These are phyloP conservation scores for Copromyces sp. DNA, from an alignment of 495 filamentous ascomycete species.

Conservation along the genomic window DNA sequence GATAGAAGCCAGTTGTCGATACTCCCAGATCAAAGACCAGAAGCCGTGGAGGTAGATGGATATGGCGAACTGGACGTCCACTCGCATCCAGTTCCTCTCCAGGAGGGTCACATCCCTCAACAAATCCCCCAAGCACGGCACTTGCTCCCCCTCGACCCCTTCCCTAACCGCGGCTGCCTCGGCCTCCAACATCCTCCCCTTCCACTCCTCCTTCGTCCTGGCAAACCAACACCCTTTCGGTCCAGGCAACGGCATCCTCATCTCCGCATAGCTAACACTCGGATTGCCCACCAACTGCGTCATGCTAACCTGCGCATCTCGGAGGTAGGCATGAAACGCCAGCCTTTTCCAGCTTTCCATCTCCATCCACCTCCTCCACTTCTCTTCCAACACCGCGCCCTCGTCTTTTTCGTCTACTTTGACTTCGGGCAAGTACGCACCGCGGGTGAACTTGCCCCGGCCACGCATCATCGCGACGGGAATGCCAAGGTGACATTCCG, in stretches of 20 bases:
- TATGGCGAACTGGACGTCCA: constrained; percentile 42
- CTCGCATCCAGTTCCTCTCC: constrained; percentile 24
- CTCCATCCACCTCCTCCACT: constrained; percentile 52
- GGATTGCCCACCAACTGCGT: constrained; percentile 42
- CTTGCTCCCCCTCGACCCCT: constrained; percentile 16
- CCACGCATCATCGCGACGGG: constrained; percentile 11
- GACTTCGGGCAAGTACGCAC: background rate
- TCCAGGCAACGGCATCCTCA: constrained; percentile 48
- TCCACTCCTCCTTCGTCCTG: constrained; percentile 45
- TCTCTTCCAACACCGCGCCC: constrained; percentile 38
- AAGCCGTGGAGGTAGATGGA: constrained; percentile 46
- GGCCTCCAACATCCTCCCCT: constrained; percentile 33
- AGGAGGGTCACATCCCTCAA: constrained; percentile 43
- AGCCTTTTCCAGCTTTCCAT: constrained; percentile 48
- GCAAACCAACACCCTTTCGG: constrained; percentile 48
- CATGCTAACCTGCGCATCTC: constrained; percentile 50
- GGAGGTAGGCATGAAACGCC: constrained; percentile 45
- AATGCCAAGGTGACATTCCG: constrained; percentile 42
- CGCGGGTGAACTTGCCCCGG: background rate
- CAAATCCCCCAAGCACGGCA: constrained; percentile 41
- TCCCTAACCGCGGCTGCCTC: constrained; percentile 1
- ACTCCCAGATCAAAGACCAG: constrained; percentile 50
- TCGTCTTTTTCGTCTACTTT: constrained; percentile 18
- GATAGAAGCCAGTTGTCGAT: constrained; percentile 44
- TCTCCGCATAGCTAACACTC: constrained; percentile 53